Evolutionary conservation across 2,329 filamentous ascomycete genomes (phyloP).

Genomic region (Colletotrichum zoysiae): DNA sequence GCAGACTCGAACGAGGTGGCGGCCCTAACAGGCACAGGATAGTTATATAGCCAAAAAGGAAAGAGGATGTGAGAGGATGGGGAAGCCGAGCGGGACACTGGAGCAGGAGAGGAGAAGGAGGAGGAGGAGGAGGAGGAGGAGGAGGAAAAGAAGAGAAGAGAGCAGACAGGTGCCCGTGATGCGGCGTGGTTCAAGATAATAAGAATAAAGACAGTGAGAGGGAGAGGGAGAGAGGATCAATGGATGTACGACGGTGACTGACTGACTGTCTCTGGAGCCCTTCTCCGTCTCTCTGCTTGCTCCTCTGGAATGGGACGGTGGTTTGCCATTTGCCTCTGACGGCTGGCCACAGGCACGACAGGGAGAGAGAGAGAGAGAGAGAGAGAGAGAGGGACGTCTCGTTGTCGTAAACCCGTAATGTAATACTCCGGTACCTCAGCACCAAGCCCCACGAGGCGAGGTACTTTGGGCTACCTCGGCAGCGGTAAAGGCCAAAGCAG

Average conservation of each 20-base stretch:
- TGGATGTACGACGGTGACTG: conserved; percentile 14
- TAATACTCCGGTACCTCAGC: background rate
- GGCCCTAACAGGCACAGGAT: background rate
- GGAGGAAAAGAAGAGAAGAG: background rate
- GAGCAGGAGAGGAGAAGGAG: conserved; percentile 2
- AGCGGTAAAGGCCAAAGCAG: conserved; percentile 6
- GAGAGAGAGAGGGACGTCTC: background rate
- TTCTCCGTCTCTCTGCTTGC: conserved; percentile 10
- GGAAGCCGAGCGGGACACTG: background rate
- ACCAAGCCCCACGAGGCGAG: conserved; percentile 21
- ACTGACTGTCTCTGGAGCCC: conserved; percentile 12
- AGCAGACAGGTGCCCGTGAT: conserved; percentile 5
- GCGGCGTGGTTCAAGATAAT: conserved; percentile 27
- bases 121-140: background rate
- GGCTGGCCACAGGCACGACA: conserved; percentile 41
- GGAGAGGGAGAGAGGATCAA: background rate
- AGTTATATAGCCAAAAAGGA: background rate
- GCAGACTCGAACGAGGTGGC: conserved; percentile 6
- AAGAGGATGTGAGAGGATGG: background rate
- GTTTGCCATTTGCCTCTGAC: conserved; percentile 35
- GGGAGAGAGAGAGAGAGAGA: conserved; percentile 34
- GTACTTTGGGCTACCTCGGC: conserved; percentile 18
- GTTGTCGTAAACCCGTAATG: too few species aligned
- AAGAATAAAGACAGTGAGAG: conserved; percentile 17
- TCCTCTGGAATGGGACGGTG: conserved; percentile 35